Evolutionary conservation across 2,329 filamentous ascomycete species (phyloP), one percentile per base, ranked within the genome.

Genomic region (Penicillium polonicum): DNA sequence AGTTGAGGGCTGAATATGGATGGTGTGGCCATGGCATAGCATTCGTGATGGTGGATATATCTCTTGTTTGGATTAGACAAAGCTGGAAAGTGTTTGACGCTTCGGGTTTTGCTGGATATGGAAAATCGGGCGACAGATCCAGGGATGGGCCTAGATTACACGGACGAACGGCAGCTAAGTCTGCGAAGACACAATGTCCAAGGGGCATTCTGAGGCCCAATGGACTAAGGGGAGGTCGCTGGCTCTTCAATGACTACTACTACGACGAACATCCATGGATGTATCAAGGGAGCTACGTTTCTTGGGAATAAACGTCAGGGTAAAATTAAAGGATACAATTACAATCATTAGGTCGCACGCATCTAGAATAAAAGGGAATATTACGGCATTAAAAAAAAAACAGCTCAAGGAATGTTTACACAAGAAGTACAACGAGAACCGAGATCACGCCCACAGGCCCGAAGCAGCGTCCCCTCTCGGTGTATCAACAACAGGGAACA

Each of bases 321-420:
- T n/a, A 41, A 21, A n/a, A 52, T 25, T 25, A 12, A 50, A 10
- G 9, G 5, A 4, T 41, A 39, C 33, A 39, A 52, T 52, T 52
- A 53, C 49, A 53, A 53, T 57, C 49, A 53, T 57, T 57, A 57
- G 23, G 13, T 51, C 46, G 43, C 42, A 15, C 29, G 36, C 49
- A 48, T 29, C 42, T 52, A 52, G 23, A 35, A 36, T 35, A 46
- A 29, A 48, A 31, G 29, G 35, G 35, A n/a, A 53, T 48, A 42
- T 57, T 57, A 57, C 55, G 46, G 59, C 54, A 59, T 62, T 36
- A 57, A 58, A 58, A 39, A 58, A 58, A 38, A 35, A 52, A 62
- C 44, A 55, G 49, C 43, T 43, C 54, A 65, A 67, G 61, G 65
- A 68, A 65, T 56, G 65, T 68, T 64, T 68, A 67, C 52, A 61